Percentiles rank a stretch among this genome's conserved stretches.
Evolutionary conservation across 345 rosid genomes (phyloP).

Genomic region (Cardamine resedifolia): DNA sequence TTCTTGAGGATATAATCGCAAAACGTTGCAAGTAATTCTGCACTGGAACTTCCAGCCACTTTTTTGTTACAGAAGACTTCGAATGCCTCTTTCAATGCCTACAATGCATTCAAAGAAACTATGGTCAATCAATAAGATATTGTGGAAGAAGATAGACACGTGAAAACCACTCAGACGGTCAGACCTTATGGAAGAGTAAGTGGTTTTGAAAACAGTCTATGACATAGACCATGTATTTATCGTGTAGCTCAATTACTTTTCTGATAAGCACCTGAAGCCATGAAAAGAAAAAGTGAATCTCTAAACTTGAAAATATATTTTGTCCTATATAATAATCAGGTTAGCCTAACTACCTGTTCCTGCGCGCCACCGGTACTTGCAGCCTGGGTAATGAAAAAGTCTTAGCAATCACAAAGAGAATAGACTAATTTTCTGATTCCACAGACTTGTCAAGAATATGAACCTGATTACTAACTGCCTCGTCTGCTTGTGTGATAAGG

Average conservation of each 20-base stretch:
- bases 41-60: conserved; percentile 34
- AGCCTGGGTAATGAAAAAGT: neutral
- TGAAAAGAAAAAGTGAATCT: neutral
- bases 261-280: conserved; percentile 50
- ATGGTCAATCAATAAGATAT: neutral
- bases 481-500: conserved; percentile 84
- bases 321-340: neutral
- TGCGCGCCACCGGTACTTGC: conserved; percentile 22
- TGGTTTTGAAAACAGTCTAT: conserved; percentile 14
- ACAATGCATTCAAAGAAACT: neutral
- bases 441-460: neutral
- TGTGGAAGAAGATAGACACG: conserved; percentile 27
- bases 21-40: conserved; percentile 37
- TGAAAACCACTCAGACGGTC: neutral
- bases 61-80: conserved; percentile 38
- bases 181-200: conserved; percentile 27
- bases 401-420: neutral
- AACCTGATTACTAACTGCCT: conserved; percentile 47
- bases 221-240: conserved; percentile 37
- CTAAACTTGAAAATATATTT: neutral
- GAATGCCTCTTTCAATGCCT: conserved; percentile 40
- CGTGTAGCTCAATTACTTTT: conserved; percentile 69
- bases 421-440: neutral
- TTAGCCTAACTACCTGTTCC: conserved; percentile 44
- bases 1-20: conserved; percentile 35